Percentiles rank a stretch among this genome's conserved stretches.
phyloP scores from a whole-genome alignment of 306 rosid genomes.

The Cucurbita pepo region DNA sequence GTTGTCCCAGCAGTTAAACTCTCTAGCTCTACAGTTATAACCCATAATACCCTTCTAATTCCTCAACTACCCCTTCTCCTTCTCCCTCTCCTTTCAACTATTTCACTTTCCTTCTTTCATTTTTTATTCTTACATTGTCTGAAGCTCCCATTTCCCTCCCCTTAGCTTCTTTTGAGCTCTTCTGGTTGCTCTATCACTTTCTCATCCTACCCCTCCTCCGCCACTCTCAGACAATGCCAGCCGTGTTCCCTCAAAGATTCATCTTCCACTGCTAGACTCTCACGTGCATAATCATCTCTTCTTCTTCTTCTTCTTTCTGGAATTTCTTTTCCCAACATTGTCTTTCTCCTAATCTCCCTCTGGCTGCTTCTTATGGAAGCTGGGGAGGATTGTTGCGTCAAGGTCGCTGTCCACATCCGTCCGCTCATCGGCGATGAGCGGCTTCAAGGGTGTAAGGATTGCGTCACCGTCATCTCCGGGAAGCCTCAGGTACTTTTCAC shows the following conservation, averaged over 20 bases:
- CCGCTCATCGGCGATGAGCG: constrained; percentile 89
- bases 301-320: background rate
- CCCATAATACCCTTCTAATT: constrained; percentile 3
- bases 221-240: constrained; percentile 19
- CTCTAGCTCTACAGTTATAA: constrained; percentile 11
- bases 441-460: constrained; percentile 92
- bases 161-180: background rate
- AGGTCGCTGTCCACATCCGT: constrained; percentile 89
- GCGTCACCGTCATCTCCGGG: constrained; percentile 70
- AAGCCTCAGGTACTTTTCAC: constrained; percentile 77
- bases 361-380: constrained; percentile 42
- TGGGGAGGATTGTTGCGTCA: constrained; percentile 81
- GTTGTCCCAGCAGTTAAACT: constrained; percentile 21
- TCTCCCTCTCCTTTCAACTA: background rate
- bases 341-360: background rate
- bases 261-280: constrained; percentile 4
- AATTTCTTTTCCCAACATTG: background rate
- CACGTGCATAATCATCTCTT: background rate
- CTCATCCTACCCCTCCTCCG: constrained; percentile 11
- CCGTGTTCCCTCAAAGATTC: constrained; percentile 15
- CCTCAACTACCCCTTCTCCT: constrained; percentile 27
- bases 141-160: background rate
- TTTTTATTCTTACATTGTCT: background rate
- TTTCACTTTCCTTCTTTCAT: constrained; percentile 10
- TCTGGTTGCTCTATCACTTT: constrained; percentile 21